Evolutionary conservation across 768 basidiomycete species (phyloP), one percentile per base, ranked within the genome.

Genomic region (Mrakia blollopis): DNA sequence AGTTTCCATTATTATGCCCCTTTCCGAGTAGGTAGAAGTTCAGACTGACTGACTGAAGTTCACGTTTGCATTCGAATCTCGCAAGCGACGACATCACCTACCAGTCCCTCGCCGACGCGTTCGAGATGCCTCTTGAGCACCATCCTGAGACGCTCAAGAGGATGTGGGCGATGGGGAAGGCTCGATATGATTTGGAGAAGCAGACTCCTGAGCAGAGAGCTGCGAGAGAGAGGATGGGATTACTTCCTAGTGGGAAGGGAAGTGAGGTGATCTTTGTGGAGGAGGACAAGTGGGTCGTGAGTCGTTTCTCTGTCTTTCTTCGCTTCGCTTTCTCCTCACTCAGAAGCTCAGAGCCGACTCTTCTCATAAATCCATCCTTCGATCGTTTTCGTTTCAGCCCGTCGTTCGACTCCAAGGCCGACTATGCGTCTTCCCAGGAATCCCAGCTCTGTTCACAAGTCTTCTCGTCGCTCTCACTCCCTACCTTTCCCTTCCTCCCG

Each of bases 371-470:
- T 28, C 57, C 32, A 3, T 63, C 32, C 39, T 4, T 44, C 65
- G n/a, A n/a, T 30, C n/a, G 23, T 13, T 62, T 6, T 4, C 30
- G 61, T 62, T 32, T 92, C 79, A 80, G n/a, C 94, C 94, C 35
- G 92, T 97, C 18, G 89, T 96, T 0, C 87, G 93, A 25, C 86
- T 97, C 3, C 88, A 88, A 80, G 91, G 91, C 28, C 63, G 83
- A 84, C 86, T 97, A 23, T 96, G 93, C 83, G 86, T 98, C 37
- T 90, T 98, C 84, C 95, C 95, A 0, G 95, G 95, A 41, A 92
- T 97, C 63, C 95, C 95, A 0, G 84, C 86, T 5, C 86, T 96
- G 41, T 96, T 95, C 85, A 89, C 91, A 80, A 88, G 88, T 83
- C 90, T 98, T 86, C 84, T 97, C 50, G 87, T 89, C 73, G 89